Conservation (phyloP, 495 filamentous ascomycete genomes). For the Neurospora sp. region DNA sequence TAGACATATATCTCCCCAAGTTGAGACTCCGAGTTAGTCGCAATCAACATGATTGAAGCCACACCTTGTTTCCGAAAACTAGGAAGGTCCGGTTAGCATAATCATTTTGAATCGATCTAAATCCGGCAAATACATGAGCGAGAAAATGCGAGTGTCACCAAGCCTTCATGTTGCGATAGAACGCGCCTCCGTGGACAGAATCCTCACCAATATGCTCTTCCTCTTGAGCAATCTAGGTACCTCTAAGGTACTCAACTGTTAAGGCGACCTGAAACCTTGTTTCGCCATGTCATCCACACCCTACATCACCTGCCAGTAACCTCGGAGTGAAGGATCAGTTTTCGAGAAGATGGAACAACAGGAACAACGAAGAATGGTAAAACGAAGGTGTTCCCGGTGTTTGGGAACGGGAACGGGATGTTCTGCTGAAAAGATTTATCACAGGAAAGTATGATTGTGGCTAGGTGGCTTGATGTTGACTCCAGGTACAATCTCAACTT, state of each 20-base stretch:
- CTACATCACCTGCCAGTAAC: background rate
- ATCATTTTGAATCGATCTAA: background rate
- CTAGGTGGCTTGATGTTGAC: background rate
- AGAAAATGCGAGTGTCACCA: background rate
- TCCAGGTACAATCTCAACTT: background rate
- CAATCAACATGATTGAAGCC: background rate
- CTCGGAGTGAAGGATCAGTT: background rate
- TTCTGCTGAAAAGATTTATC: background rate
- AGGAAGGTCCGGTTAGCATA: background rate
- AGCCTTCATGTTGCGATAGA: background rate
- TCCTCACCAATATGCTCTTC: background rate
- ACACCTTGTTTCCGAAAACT: background rate
- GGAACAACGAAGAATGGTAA: background rate
- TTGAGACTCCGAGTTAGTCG: background rate
- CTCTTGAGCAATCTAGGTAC: background rate
- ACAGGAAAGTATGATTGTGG: background rate
- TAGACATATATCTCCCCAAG: background rate
- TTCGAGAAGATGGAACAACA: background rate
- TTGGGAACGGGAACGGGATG: background rate
- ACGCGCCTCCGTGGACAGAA: background rate
- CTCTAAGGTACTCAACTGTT: too few species aligned
- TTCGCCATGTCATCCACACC: background rate
- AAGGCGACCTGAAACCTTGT: background rate
- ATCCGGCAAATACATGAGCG: background rate
- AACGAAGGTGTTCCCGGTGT: background rate